Evolutionary conservation across 2,329 filamentous ascomycete genomes (phyloP).

Genomic region (Macrophomina pseudophaseolina): DNA sequence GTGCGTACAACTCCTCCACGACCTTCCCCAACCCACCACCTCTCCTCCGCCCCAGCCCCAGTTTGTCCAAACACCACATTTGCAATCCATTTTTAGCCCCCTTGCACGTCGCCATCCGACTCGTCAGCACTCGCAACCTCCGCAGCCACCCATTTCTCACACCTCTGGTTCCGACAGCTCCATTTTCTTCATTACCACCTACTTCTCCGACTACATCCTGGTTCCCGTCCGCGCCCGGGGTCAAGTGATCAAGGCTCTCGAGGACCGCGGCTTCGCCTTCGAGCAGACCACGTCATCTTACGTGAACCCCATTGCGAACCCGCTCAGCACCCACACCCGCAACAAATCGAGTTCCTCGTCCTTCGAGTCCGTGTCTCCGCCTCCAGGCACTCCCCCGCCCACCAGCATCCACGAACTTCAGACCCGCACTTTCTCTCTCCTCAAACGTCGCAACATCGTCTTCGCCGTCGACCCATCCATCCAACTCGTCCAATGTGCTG

Average conservation of each 20-base stretch:
- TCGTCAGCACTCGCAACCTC: neutral
- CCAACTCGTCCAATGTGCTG: conserved; percentile 82
- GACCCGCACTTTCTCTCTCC: conserved; percentile 77
- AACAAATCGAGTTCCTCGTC: conserved; percentile 52
- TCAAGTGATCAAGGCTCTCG: conserved; percentile 76
- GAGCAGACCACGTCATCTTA: conserved; percentile 68
- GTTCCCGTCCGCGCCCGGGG: conserved; percentile 77
- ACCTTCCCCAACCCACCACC: conserved; percentile 8
- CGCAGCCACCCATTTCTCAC: conserved; percentile 26
- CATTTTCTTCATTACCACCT: conserved; percentile 98
- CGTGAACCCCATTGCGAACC: conserved; percentile 51
- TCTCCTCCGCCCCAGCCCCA: neutral
- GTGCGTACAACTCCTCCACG: conserved; percentile 47
- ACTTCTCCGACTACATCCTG: conserved; percentile 96
- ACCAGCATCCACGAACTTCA: conserved; percentile 80
- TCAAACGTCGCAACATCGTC: conserved; percentile 76
- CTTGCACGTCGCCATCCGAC: neutral
- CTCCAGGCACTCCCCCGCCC: conserved; percentile 75
- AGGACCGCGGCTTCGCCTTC: conserved; percentile 83
- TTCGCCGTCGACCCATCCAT: conserved; percentile 73
- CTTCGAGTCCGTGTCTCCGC: conserved; percentile 46
- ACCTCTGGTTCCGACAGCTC: conserved; percentile 56
- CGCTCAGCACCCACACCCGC: conserved; percentile 52
- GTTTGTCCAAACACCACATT: neutral
- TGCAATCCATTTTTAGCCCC: conserved; percentile 1